Percentiles rank a stretch among this genome's conserved stretches.
Conservation (phyloP, 75 land plant genomes). For the Selaginella moellendorffii region DNA sequence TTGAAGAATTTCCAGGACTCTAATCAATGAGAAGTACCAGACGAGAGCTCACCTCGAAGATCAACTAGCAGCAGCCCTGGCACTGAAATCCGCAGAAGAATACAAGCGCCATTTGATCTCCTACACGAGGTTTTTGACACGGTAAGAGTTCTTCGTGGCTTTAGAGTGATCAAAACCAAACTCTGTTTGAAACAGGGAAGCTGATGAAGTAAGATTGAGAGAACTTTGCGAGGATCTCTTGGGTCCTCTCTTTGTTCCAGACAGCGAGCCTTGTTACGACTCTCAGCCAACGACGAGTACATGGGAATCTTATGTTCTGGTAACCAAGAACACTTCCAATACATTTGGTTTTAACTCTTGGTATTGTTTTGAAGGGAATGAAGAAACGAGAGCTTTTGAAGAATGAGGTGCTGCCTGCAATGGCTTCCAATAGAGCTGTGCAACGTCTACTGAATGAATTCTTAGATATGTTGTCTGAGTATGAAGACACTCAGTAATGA, state of each 20-base stretch:
- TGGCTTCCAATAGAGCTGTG: slow-evolving; percentile 85
- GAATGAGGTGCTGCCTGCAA: slow-evolving; percentile 85
- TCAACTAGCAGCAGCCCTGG: slow-evolving; percentile 71
- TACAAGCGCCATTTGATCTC: slow-evolving; percentile 70
- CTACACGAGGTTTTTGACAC: slow-evolving; percentile 70
- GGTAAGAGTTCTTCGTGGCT: too few relatives aligned
- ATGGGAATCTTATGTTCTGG: too few relatives aligned
- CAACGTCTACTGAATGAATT: slow-evolving; percentile 86
- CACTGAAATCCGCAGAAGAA: slow-evolving; percentile 67
- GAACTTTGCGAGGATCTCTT: slow-evolving; percentile 86
- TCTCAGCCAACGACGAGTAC: background rate
- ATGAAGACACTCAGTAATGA: too few relatives aligned
- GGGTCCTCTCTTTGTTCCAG: slow-evolving; percentile 37
- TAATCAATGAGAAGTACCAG: slow-evolving; percentile 68
- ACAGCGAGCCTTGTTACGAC: background rate
- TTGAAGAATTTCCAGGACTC: background rate
- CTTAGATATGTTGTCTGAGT: slow-evolving; percentile 69
- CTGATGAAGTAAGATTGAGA: slow-evolving; percentile 77
- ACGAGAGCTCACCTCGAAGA: slow-evolving; percentile 88
- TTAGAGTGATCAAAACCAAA: too few relatives aligned
- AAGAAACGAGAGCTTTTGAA: slow-evolving; percentile 73
- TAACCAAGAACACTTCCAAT: too few relatives aligned
- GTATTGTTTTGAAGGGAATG: slow-evolving; percentile 52
- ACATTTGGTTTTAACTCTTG: too few relatives aligned
- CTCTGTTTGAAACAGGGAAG: too few relatives aligned